Base-by-base conservation (phyloP, 768 basidiomycete genomes). In the Polyporus arcularius region DNA sequence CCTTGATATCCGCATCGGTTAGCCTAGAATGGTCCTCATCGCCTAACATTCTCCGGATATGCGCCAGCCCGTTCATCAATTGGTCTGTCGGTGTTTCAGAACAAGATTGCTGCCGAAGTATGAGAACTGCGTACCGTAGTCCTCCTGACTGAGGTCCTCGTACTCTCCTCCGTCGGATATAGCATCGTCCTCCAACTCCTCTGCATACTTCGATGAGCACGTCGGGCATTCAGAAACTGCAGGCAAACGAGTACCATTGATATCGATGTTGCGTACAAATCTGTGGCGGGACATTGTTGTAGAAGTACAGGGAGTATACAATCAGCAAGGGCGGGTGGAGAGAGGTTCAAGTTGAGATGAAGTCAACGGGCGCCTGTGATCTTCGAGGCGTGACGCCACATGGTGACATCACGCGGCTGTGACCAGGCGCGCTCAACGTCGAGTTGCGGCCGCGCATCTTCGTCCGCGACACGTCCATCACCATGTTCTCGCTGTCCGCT, bases 201-300 rank as follows among this genome's bases (percentile, higher is more conserved):
- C 96, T 94, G 67, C n/a, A 62, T 31, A 48, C 7, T 30, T 2
- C 11, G 47, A 4, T 32, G 15, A 16, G 49, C 12, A 55, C 28
- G 3, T 41, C 7, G 40, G 28, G 12, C 14, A 10, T 18, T 1
- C n/a, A 15, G 9, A 35, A 3, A 6, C 4, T 4, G 4, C 5
- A 2, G 38, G 32, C n/a, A 50, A 21, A 38, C 50, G 59, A 74
- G 31, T 48, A 88, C 90, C 88, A 59, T 85, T 79, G 43, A 97
- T 78, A 73, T 97, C 86, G 31, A 98, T 77, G 75, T 95, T 94
- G 64, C 91, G 82, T 64, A 98, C 81, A 75, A 88, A 84, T 70
- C 95, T 87, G 75, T 98, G 97, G 73, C 97, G 82, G 5, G 96
- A 98, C 94, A 98, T 94, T 59, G 55, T 16, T 74, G 54, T 64